A percentile compares a stretch with the other conserved stretches of the same genome.
phyloP scores from a whole-genome alignment of 805 yeast species.

The Monosporozyma siamensis region DNA sequence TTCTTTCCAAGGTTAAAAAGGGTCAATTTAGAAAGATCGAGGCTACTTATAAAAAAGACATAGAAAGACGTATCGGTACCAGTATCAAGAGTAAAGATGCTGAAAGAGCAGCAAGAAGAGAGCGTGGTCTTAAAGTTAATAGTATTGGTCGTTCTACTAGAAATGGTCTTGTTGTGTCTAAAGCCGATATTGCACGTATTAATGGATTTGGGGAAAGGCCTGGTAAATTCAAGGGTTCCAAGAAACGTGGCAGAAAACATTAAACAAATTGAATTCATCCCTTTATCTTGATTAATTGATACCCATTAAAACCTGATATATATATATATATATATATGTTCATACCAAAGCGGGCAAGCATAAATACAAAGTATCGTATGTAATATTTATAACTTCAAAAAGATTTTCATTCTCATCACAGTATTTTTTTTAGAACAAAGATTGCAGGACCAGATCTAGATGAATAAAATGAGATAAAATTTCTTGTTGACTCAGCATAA shows the following conservation, averaged over 20 bases:
- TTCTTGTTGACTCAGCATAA: no score
- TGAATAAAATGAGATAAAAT: no score
- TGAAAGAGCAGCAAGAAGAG: constrained; percentile 39
- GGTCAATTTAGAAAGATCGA: constrained; percentile 59
- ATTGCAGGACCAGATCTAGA: no score
- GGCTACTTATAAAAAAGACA: constrained; percentile 31
- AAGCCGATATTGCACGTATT: constrained; percentile 45
- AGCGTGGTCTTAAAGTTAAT: constrained; percentile 70
- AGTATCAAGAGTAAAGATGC: constrained; percentile 43
- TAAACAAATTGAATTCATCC: background rate
- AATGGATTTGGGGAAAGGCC: constrained; percentile 2
- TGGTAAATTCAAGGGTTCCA: constrained; percentile 6
- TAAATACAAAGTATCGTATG: no score
- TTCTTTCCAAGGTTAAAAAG: constrained; percentile 61
- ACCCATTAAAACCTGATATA: no score
- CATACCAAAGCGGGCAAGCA: no score
- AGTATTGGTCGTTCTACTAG: constrained; percentile 69
- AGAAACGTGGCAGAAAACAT: constrained; percentile 1
- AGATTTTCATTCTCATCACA: no score
- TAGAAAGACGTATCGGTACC: constrained; percentile 35
- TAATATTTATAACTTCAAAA: no score
- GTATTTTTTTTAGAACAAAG: no score
- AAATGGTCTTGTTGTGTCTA: constrained; percentile 67
- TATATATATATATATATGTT: no score
- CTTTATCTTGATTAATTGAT: background rate